These are phyloP conservation scores for Tinospora cordifolia DNA, from an alignment of 164 flowering plant species.

Conservation along the genomic window DNA sequence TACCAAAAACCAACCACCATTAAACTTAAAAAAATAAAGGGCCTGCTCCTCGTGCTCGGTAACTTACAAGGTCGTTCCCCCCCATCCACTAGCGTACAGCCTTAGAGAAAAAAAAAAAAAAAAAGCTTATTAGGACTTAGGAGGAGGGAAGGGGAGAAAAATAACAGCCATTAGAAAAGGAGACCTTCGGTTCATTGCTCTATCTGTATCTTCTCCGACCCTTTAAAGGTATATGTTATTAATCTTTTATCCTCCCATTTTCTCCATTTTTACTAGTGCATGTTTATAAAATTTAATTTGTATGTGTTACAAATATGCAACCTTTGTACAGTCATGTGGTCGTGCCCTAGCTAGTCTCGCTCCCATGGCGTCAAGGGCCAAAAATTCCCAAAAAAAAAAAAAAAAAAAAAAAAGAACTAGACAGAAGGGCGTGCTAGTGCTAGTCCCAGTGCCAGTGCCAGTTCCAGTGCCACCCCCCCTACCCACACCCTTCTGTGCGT, in stretches of 20 bases:
- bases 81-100: too few relatives aligned
- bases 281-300: too few relatives aligned
- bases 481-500: too few relatives aligned
- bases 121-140: too few relatives aligned
- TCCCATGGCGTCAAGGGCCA: not conserved
- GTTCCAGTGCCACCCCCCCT: too few relatives aligned
- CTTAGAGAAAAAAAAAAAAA: not conserved
- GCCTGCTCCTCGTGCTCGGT: too few relatives aligned
- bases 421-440: too few relatives aligned
- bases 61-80: too few relatives aligned
- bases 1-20: too few relatives aligned
- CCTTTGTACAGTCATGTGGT: conserved; percentile 14
- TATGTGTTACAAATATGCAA: not conserved
- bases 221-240: not conserved
- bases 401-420: not conserved
- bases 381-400: not conserved
- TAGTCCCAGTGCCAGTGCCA: too few relatives aligned
- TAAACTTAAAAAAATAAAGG: too few relatives aligned
- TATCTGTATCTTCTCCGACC: not conserved
- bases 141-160: too few relatives aligned
- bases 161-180: conserved; percentile 1
- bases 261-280: not conserved
- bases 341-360: not conserved
- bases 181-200: not conserved
- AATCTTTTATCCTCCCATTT: not conserved